Evolutionary conservation across 495 filamentous ascomycete species (phyloP).

Genomic region (Tuber microsphaerosporum): DNA sequence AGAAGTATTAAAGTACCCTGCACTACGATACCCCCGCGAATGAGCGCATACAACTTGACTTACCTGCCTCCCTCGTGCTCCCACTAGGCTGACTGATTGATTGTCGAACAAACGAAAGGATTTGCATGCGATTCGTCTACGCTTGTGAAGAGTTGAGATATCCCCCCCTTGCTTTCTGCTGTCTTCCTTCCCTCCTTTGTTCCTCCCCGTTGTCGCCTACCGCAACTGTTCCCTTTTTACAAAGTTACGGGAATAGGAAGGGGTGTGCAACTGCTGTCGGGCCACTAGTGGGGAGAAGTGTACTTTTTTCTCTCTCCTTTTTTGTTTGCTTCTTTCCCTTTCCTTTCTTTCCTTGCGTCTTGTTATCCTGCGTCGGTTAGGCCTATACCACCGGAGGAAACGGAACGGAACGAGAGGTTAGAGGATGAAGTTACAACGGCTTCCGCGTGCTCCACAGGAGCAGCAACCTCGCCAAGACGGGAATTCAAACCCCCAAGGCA

Average conservation of each 20-base stretch:
- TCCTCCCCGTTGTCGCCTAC: not conserved
- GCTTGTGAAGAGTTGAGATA: not conserved
- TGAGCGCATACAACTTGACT: not conserved
- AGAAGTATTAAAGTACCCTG: too few species aligned
- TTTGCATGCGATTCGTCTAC: not conserved
- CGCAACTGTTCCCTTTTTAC: not conserved
- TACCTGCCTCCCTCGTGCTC: not conserved
- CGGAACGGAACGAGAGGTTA: not conserved
- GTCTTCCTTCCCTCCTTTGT: not conserved
- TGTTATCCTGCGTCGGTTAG: not conserved
- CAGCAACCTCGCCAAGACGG: not conserved
- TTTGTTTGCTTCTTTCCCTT: not conserved
- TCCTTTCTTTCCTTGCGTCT: not conserved
- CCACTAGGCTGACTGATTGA: not conserved
- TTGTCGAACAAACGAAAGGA: not conserved
- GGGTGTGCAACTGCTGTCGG: not conserved
- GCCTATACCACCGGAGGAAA: not conserved
- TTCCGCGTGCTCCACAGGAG: not conserved
- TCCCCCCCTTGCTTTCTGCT: not conserved
- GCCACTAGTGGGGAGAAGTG: not conserved
- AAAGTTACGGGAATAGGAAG: not conserved
- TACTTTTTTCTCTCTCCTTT: not conserved
- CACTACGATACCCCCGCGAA: not conserved
- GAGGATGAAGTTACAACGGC: conserved; percentile 1
- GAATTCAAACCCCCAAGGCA: conserved; percentile 13